phyloP scores from a whole-genome alignment of 2,329 filamentous ascomycete genomes.

The Penicillium capsulatum region DNA sequence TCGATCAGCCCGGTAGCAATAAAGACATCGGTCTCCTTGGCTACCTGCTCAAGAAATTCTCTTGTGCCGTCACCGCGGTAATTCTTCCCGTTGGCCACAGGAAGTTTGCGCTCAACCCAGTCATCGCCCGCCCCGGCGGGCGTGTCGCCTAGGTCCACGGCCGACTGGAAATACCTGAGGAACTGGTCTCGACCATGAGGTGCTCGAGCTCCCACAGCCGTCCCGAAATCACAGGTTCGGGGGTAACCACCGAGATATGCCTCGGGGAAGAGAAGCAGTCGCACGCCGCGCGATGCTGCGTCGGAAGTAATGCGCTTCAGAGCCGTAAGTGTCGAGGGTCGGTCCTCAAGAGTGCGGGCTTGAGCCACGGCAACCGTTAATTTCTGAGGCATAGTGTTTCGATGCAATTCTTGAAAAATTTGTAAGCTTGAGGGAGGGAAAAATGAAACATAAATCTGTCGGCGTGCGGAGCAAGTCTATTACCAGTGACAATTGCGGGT shows the following conservation, averaged over 20 bases:
- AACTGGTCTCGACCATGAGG: constrained; percentile 74
- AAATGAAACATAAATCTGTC: too few relatives aligned
- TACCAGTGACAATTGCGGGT: too few relatives aligned
- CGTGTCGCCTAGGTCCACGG: constrained; percentile 81
- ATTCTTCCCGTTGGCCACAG: constrained; percentile 48
- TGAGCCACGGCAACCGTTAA: constrained; percentile 47
- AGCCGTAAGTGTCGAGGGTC: constrained; percentile 56
- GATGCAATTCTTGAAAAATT: too few relatives aligned
- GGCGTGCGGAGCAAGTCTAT: too few relatives aligned
- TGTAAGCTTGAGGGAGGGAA: too few relatives aligned
- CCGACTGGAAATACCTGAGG: constrained; percentile 70
- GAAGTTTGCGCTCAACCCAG: constrained; percentile 64
- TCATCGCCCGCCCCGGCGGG: constrained; percentile 63
- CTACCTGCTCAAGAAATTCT: constrained; percentile 72
- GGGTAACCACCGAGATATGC: constrained; percentile 91
- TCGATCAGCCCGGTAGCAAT: constrained; percentile 77
- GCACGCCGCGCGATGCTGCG: constrained; percentile 57
- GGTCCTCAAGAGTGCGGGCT: constrained; percentile 36
- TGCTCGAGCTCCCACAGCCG: constrained; percentile 65
- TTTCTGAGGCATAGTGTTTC: constrained; percentile 14
- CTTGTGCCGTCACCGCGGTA: constrained; percentile 69
- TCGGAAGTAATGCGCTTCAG: constrained; percentile 60
- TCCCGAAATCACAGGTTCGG: constrained; percentile 72
- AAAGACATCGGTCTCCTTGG: constrained; percentile 74
- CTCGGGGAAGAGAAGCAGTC: constrained; percentile 85